A percentile compares a stretch with the other conserved stretches of the same genome.
Evolutionary conservation across 1,139 yeast genomes (phyloP).

Genomic region (Blastobotrys petasosporus): DNA sequence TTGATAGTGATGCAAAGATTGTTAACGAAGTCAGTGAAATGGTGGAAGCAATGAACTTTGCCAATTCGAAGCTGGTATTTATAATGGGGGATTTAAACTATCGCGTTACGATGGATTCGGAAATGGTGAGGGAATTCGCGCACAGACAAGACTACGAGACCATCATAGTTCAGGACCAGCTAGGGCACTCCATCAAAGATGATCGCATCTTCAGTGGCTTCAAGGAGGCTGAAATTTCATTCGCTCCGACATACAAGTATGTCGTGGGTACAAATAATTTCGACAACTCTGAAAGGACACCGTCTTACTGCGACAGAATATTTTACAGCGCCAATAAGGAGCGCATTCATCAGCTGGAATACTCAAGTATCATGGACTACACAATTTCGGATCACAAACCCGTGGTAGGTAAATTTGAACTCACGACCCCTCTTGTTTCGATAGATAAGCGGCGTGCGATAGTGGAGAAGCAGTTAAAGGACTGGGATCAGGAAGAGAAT

Average conservation of each 20-base stretch:
- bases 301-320: conserved; percentile 78
- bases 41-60: conserved; percentile 13
- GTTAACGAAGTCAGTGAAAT: conserved; percentile 9
- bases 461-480: conserved; percentile 35
- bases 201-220: conserved; percentile 57
- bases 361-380: conserved; percentile 29
- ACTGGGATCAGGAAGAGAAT: conserved; percentile 41
- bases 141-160: conserved; percentile 41
- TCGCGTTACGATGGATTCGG: conserved; percentile 44
- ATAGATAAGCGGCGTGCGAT: conserved; percentile 34
- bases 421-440: conserved; percentile 47
- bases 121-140: conserved; percentile 42
- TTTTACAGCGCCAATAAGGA: conserved; percentile 33
- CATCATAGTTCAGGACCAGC: conserved; percentile 54
- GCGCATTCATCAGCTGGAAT: conserved; percentile 19
- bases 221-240: conserved; percentile 55
- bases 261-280: conserved; percentile 27
- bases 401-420: conserved; percentile 48
- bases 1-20: conserved; percentile 21
- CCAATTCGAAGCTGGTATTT: conserved; percentile 33
- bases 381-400: conserved; percentile 72
- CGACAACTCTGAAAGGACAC: conserved; percentile 43
- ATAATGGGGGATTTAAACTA: conserved; percentile 76
- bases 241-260: conserved; percentile 71
- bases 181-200: conserved; percentile 46